Base-by-base conservation (phyloP, 306 rosid genomes). In the Chamaecrista fasciculata region DNA sequence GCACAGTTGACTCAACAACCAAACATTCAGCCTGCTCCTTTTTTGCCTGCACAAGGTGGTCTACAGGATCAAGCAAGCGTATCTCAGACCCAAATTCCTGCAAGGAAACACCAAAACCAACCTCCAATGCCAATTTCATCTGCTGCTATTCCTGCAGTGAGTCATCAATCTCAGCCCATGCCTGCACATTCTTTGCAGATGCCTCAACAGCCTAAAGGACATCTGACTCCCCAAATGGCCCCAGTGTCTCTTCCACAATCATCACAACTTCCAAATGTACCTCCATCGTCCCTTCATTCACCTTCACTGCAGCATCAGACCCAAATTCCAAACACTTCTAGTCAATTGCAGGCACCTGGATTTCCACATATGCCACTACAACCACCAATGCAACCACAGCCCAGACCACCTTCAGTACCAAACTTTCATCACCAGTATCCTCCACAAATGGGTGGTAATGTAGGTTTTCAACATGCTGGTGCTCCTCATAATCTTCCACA, bases 401-500 rank as follows among this genome's bases (percentile, higher is more conserved):
- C 84, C 34, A 82, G 99, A 77, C 86, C 82, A 71, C 78, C 90
- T 76, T 78, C 94, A 36, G 78, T 39, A 49, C 86, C 82, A 34
- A 49, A 60, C 78, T 91, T 79, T 75, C 97, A 89, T 62, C 90
- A 83, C 62, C 97, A 87, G 63, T 88, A 88, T 80, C 82, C 95
- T 39, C 95, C 77, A 0, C 97, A 86, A 71, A 79, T 81, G 84
- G 92, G 86, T 34, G 67, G 80, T 33, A 91, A 78, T 78, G 9
- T 84, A 68, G 89, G 87, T 70, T 91, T 74, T 81, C 96, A 89
- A 70, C 97, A 92, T 66, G 69, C 78, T 47, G 78, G 85, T 67
- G 79, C 88, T 66, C 80, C 97, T 42, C 96, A 87, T 80, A 91
- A 80, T 81, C 81, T 60, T 78, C 76, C 87, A 4, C 98, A 83